Evolutionary conservation across 2,329 filamentous ascomycete genomes (phyloP).

Genomic region (Fusarium sp.): DNA sequence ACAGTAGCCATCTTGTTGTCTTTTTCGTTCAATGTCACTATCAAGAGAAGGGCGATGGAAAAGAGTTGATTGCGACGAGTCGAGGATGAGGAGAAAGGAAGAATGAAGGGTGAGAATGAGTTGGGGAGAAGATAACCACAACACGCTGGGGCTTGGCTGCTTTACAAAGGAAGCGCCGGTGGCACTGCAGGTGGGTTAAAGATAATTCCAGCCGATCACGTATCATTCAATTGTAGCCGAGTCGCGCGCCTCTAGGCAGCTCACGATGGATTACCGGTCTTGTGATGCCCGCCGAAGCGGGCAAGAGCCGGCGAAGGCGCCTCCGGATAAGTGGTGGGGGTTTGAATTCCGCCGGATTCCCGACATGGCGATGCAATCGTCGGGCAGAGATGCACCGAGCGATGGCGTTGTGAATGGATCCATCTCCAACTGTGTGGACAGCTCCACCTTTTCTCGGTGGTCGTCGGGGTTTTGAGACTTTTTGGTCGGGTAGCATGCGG

Average conservation of each 20-base stretch:
- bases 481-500: background rate
- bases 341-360: constrained; percentile 23
- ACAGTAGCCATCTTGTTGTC: constrained; percentile 58
- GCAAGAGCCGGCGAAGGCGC: constrained; percentile 21
- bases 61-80: background rate
- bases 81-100: background rate
- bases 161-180: constrained; percentile 33
- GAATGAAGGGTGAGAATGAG: background rate
- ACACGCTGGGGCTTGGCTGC: constrained; percentile 25
- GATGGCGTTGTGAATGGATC: constrained; percentile 30
- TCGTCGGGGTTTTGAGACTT: constrained; percentile 24
- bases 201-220: constrained; percentile 18
- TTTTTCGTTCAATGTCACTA: background rate
- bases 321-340: constrained; percentile 12
- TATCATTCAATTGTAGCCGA: constrained; percentile 16
- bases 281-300: constrained; percentile 21
- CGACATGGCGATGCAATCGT: constrained; percentile 25
- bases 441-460: constrained; percentile 37
- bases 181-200: constrained; percentile 26
- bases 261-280: constrained; percentile 13
- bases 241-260: background rate
- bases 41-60: background rate
- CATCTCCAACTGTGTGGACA: constrained; percentile 22
- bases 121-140: constrained; percentile 3
- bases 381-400: constrained; percentile 36